Evolutionary conservation across 2,329 filamentous ascomycete genomes (phyloP).

Genomic region (Colletotrichum sp.): DNA sequence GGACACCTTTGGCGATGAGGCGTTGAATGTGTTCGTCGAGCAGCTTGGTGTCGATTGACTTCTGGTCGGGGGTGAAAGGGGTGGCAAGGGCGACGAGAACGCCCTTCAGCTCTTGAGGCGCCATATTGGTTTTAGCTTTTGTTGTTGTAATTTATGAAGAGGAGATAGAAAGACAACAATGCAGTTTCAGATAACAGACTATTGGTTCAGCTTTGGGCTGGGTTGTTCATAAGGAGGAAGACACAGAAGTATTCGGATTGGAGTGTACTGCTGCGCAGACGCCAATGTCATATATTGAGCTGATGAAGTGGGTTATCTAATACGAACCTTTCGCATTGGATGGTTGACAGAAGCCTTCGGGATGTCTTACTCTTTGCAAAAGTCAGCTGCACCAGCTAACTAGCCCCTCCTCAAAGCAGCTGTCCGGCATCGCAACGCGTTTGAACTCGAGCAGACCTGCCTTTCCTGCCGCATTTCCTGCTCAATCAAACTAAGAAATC

Average conservation of each 20-base stretch:
- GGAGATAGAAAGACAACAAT: background rate
- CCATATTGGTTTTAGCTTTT: background rate
- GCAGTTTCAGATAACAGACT: rapidly evolving
- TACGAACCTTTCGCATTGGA: background rate
- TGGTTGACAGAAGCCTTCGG: background rate
- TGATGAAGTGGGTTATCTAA: background rate
- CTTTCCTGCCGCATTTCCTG: background rate
- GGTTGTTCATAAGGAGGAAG: rapidly evolving
- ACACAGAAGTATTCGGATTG: rapidly evolving
- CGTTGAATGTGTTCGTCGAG: conserved; percentile 50
- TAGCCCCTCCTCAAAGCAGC: background rate
- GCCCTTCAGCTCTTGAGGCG: conserved; percentile 34
- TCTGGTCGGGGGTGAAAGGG: conserved; percentile 47
- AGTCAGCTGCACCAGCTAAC: background rate
- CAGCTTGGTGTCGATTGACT: conserved; percentile 40
- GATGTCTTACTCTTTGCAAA: background rate
- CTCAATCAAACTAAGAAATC: background rate
- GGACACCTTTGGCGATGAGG: conserved; percentile 48
- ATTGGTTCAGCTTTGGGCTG: background rate
- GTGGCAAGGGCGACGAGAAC: conserved; percentile 56
- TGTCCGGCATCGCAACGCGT: background rate
- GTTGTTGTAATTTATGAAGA: background rate
- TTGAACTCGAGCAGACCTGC: background rate
- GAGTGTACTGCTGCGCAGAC: rapidly evolving
- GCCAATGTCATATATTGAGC: background rate